Evolutionary conservation across 495 filamentous ascomycete species (phyloP).

Genomic region (Halenospora varia): DNA sequence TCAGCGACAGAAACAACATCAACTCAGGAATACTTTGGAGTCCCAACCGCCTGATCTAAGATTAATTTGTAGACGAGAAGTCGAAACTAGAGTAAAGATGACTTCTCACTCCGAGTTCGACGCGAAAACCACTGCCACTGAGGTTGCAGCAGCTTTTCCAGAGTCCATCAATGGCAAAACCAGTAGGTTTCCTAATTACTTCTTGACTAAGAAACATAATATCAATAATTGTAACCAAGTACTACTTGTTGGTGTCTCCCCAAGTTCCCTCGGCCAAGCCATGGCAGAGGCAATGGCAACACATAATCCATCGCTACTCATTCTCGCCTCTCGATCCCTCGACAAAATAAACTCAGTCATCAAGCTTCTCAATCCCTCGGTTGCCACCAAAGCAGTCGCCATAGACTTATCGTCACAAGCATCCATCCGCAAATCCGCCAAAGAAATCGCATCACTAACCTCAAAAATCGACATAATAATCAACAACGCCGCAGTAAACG

Average conservation of each 20-base stretch:
- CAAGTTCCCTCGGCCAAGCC: constrained; percentile 40
- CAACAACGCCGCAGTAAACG: constrained; percentile 30
- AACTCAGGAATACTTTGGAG: too few species aligned
- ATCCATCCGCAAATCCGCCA: constrained; percentile 28
- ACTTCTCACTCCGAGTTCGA: not conserved
- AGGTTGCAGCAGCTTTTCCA: not conserved
- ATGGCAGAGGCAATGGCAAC: constrained; percentile 41
- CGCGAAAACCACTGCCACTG: not conserved
- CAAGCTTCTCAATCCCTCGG: not conserved
- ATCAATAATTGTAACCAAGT: not conserved
- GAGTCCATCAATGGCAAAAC: not conserved
- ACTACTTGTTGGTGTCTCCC: constrained; percentile 45
- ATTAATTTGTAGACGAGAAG: too few species aligned
- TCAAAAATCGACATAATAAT: constrained; percentile 31
- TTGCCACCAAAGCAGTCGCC: not conserved
- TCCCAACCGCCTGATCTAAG: too few species aligned
- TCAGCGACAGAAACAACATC: too few species aligned
- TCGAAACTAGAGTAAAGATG: too few species aligned
- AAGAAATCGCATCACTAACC: constrained; percentile 17
- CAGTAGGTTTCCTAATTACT: not conserved
- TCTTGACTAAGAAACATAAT: not conserved
- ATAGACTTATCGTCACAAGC: constrained; percentile 15
- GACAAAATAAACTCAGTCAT: constrained; percentile 19
- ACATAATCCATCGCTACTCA: constrained; percentile 35
- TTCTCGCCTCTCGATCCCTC: constrained; percentile 39